phyloP scores from a whole-genome alignment of 192 early-diverging fungal genomes.

The Dispira simplex region DNA sequence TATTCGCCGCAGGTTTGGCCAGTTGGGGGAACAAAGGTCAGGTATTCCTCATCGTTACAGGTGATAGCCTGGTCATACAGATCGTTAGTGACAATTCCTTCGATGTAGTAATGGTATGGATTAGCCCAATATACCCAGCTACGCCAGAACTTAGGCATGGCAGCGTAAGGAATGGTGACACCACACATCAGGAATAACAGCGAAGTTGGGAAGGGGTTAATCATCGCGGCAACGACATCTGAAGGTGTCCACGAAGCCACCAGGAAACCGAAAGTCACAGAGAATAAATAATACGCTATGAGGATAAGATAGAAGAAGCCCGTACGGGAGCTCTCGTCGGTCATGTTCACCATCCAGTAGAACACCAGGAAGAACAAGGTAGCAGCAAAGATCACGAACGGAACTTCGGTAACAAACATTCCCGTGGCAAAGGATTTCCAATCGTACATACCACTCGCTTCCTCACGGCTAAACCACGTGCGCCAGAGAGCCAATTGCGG shows the following conservation, averaged over 20 bases:
- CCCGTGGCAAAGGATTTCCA: conserved; percentile 44
- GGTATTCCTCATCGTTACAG: conserved; percentile 27
- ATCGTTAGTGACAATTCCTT: conserved; percentile 40
- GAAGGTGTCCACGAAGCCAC: conserved; percentile 37
- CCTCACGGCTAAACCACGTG: conserved; percentile 40
- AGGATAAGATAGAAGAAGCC: conserved; percentile 45
- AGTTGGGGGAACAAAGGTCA: conserved; percentile 25
- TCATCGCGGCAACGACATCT: conserved; percentile 36
- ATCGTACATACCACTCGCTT: conserved; percentile 43
- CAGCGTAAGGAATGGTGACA: conserved; percentile 35
- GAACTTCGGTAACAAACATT: conserved; percentile 41
- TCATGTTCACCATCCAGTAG: conserved; percentile 46
- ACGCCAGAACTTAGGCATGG: conserved; percentile 46
- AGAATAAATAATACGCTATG: conserved; percentile 31
- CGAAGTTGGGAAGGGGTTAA: conserved; percentile 44
- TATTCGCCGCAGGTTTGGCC: conserved; percentile 31
- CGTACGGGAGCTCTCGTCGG: conserved; percentile 24
- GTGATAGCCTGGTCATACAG: conserved; percentile 29
- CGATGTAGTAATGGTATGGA: conserved; percentile 42
- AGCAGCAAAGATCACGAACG: conserved; percentile 36
- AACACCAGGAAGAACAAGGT: conserved; percentile 35
- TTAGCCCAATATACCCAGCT: conserved; percentile 47
- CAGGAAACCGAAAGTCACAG: conserved; percentile 33
- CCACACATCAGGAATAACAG: conserved; percentile 43
- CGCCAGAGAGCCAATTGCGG: conserved; percentile 45